A percentile compares a stretch with the other conserved stretches of the same genome.
Conservation (phyloP, 1,139 yeast species). For the Hyphopichia fennica region DNA sequence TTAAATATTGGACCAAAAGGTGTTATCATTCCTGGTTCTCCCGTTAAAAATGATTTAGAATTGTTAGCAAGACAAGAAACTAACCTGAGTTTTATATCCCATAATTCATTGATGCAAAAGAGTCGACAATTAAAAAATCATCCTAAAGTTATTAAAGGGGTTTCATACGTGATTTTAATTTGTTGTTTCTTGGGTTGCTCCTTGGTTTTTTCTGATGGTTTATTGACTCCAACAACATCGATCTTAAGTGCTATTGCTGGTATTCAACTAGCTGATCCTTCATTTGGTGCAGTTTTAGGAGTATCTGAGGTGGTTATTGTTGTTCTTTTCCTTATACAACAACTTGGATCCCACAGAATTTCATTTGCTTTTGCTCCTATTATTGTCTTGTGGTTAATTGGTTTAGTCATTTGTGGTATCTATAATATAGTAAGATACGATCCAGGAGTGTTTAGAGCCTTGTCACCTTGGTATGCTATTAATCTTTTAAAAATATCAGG, state of each 20-base stretch:
- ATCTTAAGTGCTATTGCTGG: constrained; percentile 55
- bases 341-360: constrained; percentile 45
- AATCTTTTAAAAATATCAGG: constrained; percentile 37
- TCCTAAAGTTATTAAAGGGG: constrained; percentile 22
- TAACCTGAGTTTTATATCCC: constrained; percentile 22
- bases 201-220: constrained; percentile 57
- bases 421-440: constrained; percentile 40
- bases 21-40: constrained; percentile 41
- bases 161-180: constrained; percentile 34
- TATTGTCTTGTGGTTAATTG: constrained; percentile 49
- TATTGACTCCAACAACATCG: constrained; percentile 62
- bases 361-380: constrained; percentile 54
- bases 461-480: constrained; percentile 54
- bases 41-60: constrained; percentile 34
- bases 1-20: constrained; percentile 50
- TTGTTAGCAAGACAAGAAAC: constrained; percentile 44
- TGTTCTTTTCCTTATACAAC: constrained; percentile 44
- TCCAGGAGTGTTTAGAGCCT: constrained; percentile 47
- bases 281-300: constrained; percentile 38
- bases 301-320: constrained; percentile 51
- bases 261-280: constrained; percentile 46
- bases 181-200: constrained; percentile 56
- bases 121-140: constrained; percentile 19
- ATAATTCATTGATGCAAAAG: constrained; percentile 7
- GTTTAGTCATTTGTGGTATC: constrained; percentile 46